Evolutionary conservation across 202 grass and related monocot species (phyloP).

Genomic region (Digitaria exilis): DNA sequence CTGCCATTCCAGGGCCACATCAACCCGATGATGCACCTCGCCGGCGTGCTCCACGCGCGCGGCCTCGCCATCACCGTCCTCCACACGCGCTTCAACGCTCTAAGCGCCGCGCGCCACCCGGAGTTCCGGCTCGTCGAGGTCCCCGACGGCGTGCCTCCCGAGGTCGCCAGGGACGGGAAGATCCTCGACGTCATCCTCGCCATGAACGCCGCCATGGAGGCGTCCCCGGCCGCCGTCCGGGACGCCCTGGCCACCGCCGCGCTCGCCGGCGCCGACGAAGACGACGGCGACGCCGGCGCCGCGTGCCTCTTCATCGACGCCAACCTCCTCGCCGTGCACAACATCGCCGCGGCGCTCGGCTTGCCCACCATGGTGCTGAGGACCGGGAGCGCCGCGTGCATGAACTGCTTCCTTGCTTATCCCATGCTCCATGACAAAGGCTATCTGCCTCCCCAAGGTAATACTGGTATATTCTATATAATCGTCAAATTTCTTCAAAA

Average conservation of each 20-base stretch:
- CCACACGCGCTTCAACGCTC: conserved; percentile 39
- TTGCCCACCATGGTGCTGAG: conserved; percentile 46
- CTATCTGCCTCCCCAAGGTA: conserved; percentile 38
- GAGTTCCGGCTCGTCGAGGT: conserved; percentile 32
- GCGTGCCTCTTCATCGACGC: conserved; percentile 52
- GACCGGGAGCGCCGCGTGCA: background rate
- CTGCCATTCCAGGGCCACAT: conserved; percentile 69
- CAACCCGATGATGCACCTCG: conserved; percentile 61
- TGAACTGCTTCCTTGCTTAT: conserved; percentile 8
- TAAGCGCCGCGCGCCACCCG: conserved; percentile 9
- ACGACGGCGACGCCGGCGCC: background rate
- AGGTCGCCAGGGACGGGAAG: background rate
- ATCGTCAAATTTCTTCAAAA: no score
- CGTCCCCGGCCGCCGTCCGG: background rate
- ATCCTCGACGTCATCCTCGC: conserved; percentile 2
- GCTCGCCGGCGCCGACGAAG: background rate
- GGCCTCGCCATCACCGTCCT: conserved; percentile 41
- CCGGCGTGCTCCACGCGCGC: conserved; percentile 36
- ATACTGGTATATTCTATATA: no score
- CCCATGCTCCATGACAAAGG: conserved; percentile 45
- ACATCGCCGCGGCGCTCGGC: background rate
- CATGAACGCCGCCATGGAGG: conserved; percentile 48
- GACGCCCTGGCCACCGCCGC: conserved; percentile 9
- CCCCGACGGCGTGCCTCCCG: background rate
- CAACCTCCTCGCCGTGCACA: conserved; percentile 29